Evolutionary conservation across 176 grass and related monocot species (phyloP), one percentile per base, ranked within the genome.

Genomic region (Carex parvula): DNA sequence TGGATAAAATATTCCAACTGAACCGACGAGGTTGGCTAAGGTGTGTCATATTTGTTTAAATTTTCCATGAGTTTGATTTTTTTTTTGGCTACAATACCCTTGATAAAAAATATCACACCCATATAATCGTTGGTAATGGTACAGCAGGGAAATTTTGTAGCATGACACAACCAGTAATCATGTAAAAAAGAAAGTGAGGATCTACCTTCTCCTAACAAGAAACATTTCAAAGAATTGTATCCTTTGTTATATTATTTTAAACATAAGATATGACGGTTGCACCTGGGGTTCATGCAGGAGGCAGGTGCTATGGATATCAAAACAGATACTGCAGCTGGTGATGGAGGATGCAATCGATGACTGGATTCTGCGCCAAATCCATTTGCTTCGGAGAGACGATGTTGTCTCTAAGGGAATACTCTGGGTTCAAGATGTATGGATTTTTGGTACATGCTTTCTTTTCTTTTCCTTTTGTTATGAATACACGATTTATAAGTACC

Each of bases 301-400:
- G 73, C 96, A 99, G 60, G 96, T 93, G 44, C 83, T 93, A 66
- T 99, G 96, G 96, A 95, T 99, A 84, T 99, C 96, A 64, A 99
- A 99, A 89, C 96, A 95, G 84, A 95, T 95, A 81, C 87, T 99
- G 64, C 93, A 99, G 66, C 88, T 99, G 81, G 85, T 95, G 64
- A 99, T 99, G 93, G 93, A 99, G 88, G 96, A 99, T 90, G 96
- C 96, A 67, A 99, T 99, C 2, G 96, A 99, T 90, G 96, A 99
- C 86, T 99, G 93, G 96, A 95, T 99, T 85, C 44, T 93, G 82
- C 94, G 93, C 52, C 96, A 95, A 88, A 95, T 99, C 60, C 91
- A 87, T 90, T 99, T 71, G 85, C 87, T 99, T n/a, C 87, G 93
- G 82, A 93, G 85, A 79, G 92, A 93, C 29, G 88, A 92, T 86